Conservation (phyloP, 441 rosid species). For the Jatropha podagrica region DNA sequence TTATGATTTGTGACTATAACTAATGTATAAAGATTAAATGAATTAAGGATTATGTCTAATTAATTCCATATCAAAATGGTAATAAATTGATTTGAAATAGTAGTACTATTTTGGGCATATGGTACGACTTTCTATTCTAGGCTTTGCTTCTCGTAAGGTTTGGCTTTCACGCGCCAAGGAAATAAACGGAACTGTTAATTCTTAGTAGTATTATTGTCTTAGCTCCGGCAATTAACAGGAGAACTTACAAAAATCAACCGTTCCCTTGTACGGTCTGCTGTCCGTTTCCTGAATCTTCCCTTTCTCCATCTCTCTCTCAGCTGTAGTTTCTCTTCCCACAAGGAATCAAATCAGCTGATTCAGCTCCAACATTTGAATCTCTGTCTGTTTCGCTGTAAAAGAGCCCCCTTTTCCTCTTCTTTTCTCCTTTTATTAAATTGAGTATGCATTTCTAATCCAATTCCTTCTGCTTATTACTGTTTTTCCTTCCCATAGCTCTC, state of each 20-base stretch:
- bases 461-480: not conserved
- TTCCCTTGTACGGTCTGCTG: not conserved
- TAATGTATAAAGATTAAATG: no score
- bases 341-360: slow-evolving; percentile 2
- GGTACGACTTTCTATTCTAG: no score
- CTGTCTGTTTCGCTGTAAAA: not conserved
- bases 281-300: not conserved
- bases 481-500: slow-evolving; percentile 29
- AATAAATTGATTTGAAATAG: no score
- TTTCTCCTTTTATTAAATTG: not conserved
- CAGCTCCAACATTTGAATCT: slow-evolving; percentile 4
- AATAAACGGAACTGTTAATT: no score
- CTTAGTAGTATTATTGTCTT: not conserved
- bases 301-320: not conserved
- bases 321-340: not conserved
- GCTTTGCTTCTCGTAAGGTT: no score
- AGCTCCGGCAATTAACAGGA: not conserved
- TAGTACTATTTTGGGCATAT: no score
- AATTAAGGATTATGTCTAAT: no score
- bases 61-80: no score
- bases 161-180: no score
- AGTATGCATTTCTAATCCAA: not conserved
- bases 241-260: not conserved
- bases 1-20: no score
- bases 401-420: slow-evolving; percentile 11